These are phyloP conservation scores for Papiliotrema terrestris DNA, from an alignment of 1,284 basidiomycete genomes.

Conservation along the genomic window DNA sequence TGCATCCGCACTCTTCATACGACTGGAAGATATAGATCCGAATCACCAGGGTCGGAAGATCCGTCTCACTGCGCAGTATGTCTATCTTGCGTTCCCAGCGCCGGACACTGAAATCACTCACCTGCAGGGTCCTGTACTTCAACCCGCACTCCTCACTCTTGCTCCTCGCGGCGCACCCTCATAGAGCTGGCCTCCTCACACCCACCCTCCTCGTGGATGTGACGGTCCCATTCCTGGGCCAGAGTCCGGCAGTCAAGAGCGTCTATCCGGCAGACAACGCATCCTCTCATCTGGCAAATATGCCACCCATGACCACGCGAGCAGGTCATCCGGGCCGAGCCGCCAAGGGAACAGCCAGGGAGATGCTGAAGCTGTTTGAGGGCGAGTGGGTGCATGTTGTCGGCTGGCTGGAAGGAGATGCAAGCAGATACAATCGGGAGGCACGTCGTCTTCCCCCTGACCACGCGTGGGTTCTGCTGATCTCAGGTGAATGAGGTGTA, in stretches of 20 bases:
- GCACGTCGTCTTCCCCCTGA: neutral
- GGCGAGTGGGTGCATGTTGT: slow-evolving; percentile 31
- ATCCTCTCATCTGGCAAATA: slow-evolving; percentile 1
- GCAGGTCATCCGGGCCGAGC: neutral
- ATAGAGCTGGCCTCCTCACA: neutral
- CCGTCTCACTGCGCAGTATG: too few species aligned
- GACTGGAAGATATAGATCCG: slow-evolving; percentile 7
- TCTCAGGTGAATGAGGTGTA: too few species aligned
- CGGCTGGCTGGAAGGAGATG: slow-evolving; percentile 31
- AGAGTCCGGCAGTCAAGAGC: slow-evolving; percentile 16
- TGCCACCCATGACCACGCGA: neutral
- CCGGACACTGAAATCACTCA: neutral
- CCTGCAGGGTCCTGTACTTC: slow-evolving; percentile 13
- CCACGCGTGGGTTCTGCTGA: too few species aligned
- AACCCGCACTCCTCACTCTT: slow-evolving; percentile 8
- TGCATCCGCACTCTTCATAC: slow-evolving; percentile 18
- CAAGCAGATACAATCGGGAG: neutral
- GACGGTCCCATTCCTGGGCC: slow-evolving; percentile 21
- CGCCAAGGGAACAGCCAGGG: slow-evolving; percentile 13
- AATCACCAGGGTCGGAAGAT: neutral
- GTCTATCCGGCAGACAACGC: too few species aligned
- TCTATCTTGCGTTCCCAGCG: neutral
- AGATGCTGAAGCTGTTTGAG: slow-evolving; percentile 13
- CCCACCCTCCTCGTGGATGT: slow-evolving; percentile 24
- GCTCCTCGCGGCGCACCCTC: neutral